A percentile compares a stretch with the other conserved stretches of the same genome.
These are phyloP conservation scores for Coemansia sp. DNA, from an alignment of 192 early-diverging fungal genomes.

Conservation along the genomic window DNA sequence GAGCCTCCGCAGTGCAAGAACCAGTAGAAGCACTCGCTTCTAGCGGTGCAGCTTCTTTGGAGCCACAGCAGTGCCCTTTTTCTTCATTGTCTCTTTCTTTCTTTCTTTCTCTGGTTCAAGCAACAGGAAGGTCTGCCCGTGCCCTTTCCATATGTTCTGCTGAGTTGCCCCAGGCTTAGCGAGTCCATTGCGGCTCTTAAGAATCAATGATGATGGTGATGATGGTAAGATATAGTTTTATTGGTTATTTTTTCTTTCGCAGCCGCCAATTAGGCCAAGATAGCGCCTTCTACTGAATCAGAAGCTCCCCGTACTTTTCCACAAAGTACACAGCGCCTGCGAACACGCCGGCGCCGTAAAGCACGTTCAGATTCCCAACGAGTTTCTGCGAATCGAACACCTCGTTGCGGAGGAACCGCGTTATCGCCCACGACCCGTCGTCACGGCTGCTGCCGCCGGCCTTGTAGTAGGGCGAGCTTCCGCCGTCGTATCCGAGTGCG, in stretches of 20 bases:
- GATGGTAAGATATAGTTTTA: background rate
- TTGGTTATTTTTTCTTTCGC: background rate
- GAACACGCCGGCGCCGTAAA: conserved; percentile 54
- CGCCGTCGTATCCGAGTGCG: background rate
- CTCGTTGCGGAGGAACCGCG: conserved; percentile 51
- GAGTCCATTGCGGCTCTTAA: no score
- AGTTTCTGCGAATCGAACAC: conserved; percentile 41
- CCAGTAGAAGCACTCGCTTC: conserved; percentile 25
- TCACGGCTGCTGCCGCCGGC: background rate
- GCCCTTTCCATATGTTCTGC: no score
- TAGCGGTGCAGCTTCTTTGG: background rate
- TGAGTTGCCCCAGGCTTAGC: no score
- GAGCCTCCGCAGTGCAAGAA: conserved; percentile 58
- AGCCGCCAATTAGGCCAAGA: background rate
- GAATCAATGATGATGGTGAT: no score
- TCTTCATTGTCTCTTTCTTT: background rate
- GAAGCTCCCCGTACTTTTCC: conserved; percentile 47
- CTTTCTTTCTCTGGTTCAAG: background rate
- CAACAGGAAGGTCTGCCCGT: no score
- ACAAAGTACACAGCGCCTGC: conserved; percentile 53
- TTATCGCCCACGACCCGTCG: conserved; percentile 50
- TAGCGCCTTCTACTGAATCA: conserved; percentile 28
- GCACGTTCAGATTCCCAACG: conserved; percentile 40
- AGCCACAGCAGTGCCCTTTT: no score
- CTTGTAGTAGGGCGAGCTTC: background rate